These are phyloP conservation scores for Suhomyces yuchorum DNA, from an alignment of 1,139 yeast genomes.

Conservation along the genomic window DNA sequence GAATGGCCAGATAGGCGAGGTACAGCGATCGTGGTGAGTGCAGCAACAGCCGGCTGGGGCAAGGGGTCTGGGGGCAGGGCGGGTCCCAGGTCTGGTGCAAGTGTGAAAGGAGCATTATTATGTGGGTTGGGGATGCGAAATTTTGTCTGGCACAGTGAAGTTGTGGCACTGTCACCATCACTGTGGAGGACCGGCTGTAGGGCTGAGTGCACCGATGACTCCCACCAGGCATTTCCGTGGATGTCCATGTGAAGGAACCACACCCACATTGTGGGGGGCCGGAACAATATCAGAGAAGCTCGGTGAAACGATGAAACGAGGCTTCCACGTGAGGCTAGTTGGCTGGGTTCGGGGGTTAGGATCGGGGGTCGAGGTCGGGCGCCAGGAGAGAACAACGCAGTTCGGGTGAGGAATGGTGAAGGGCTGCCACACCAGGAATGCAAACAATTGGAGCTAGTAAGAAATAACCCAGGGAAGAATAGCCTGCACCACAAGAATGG, in stretches of 20 bases:
- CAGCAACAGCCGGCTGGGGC: no score
- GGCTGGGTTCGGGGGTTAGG: no score
- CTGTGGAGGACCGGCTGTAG: no score
- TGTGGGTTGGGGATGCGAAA: no score
- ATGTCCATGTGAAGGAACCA: not conserved
- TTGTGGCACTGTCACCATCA: no score
- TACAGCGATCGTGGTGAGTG: not conserved
- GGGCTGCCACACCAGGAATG: no score
- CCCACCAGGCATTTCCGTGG: not conserved
- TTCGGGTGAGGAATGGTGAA: not conserved
- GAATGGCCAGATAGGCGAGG: not conserved
- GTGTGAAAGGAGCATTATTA: no score
- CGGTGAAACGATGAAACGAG: not conserved
- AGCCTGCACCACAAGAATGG: not conserved
- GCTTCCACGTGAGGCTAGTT: not conserved
- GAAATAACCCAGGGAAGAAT: not conserved
- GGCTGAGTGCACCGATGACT: no score
- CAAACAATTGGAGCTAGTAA: not conserved
- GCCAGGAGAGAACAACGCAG: not conserved
- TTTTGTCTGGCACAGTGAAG: no score
- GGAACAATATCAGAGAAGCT: not conserved
- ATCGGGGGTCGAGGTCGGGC: no score
- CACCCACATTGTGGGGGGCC: not conserved
- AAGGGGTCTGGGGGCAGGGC: no score
- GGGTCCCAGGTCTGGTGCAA: no score